These are phyloP conservation scores for Diplodia seriata DNA, from an alignment of 2,329 filamentous ascomycete genomes.

Conservation along the genomic window DNA sequence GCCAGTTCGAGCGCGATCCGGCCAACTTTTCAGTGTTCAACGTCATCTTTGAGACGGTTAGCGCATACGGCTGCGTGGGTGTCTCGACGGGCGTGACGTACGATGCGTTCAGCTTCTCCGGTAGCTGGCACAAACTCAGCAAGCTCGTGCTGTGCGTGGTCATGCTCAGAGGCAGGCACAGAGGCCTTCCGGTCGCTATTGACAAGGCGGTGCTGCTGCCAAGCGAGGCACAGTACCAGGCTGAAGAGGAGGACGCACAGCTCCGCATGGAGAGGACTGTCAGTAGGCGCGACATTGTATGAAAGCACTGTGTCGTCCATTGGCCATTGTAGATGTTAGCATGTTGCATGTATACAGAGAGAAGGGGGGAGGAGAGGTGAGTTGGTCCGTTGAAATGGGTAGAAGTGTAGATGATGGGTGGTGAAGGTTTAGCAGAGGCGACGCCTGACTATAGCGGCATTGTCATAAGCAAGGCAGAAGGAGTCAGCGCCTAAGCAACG, in stretches of 20 bases:
- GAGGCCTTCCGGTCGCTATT: constrained; percentile 62
- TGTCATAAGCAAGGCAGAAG: background rate
- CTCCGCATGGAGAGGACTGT: constrained; percentile 34
- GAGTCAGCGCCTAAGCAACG: constrained; percentile 7
- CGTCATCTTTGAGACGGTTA: constrained; percentile 55
- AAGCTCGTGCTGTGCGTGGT: constrained; percentile 63
- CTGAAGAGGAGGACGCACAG: constrained; percentile 46
- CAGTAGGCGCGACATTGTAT: constrained; percentile 25
- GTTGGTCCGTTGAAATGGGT: background rate
- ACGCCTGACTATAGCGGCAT: background rate
- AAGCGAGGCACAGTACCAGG: constrained; percentile 39
- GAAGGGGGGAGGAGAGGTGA: background rate
- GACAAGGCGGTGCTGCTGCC: constrained; percentile 56
- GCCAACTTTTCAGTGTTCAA: constrained; percentile 52
- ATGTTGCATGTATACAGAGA: background rate
- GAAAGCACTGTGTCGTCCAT: background rate
- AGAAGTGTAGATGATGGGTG: background rate
- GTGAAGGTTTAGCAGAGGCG: too few relatives aligned
- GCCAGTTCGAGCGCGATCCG: constrained; percentile 47
- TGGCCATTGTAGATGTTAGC: background rate
- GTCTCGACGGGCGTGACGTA: constrained; percentile 55
- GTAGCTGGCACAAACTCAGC: constrained; percentile 57
- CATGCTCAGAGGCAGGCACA: constrained; percentile 63
- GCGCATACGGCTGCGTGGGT: constrained; percentile 50
- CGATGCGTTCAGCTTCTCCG: constrained; percentile 55